These are phyloP conservation scores for Litsea cubeba DNA, from an alignment of 164 flowering plant genomes.

Conservation along the genomic window DNA sequence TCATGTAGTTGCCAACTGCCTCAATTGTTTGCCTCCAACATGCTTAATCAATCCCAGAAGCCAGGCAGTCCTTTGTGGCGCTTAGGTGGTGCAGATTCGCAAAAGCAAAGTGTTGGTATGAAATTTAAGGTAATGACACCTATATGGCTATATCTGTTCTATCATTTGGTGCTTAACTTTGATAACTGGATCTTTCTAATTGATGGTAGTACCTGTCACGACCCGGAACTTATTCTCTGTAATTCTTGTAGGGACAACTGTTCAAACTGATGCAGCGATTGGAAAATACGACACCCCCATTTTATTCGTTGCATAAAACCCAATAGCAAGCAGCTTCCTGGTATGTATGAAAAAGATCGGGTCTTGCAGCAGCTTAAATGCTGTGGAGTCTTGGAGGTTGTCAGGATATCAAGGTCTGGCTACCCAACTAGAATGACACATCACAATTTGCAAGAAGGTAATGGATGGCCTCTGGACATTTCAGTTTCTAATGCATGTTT, in stretches of 20 bases:
- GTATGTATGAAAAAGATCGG: constrained; percentile 60
- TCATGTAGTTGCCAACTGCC: constrained; percentile 52
- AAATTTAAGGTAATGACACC: constrained; percentile 65
- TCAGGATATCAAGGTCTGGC: constrained; percentile 78
- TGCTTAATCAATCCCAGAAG: constrained; percentile 35
- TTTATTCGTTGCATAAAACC: constrained; percentile 93
- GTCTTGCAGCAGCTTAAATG: constrained; percentile 80
- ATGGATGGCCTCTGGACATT: neutral
- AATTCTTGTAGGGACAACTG: constrained; percentile 71
- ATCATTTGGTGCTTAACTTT: neutral
- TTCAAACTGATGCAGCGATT: constrained; percentile 75
- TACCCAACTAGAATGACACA: constrained; percentile 84
- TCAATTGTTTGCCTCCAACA: constrained; percentile 48
- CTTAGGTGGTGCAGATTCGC: constrained; percentile 30
- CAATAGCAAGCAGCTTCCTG: constrained; percentile 69
- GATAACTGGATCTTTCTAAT: neutral
- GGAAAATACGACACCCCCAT: constrained; percentile 79
- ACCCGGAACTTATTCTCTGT: constrained; percentile 33
- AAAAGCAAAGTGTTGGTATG: constrained; percentile 65
- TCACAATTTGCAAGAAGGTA: constrained; percentile 83
- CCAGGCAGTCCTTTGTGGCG: constrained; percentile 20
- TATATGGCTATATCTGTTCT: neutral
- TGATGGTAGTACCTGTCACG: no score
- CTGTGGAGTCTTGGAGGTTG: constrained; percentile 80
- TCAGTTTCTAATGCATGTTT: neutral